Evolutionary conservation across 2,329 filamentous ascomycete species (phyloP).

Genomic region (Stachybotrys chartarum): DNA sequence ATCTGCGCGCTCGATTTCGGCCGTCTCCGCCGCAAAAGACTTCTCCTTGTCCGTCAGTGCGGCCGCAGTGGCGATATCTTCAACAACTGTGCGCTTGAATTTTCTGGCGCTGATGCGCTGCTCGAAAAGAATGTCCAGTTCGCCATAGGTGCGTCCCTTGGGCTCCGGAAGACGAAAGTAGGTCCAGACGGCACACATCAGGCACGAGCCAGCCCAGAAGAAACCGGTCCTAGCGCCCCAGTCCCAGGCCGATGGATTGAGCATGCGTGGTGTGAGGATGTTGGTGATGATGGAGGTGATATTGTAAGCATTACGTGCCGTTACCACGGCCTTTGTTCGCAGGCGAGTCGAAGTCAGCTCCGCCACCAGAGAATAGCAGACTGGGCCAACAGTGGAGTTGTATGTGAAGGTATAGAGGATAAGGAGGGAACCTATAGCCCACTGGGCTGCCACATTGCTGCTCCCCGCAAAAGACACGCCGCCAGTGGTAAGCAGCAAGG

Average conservation of each 20-base stretch:
- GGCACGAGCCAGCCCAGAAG: slow-evolving; percentile 37
- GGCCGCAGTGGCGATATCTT: neutral
- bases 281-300: slow-evolving; percentile 39
- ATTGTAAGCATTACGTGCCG: slow-evolving; percentile 41
- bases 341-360: slow-evolving; percentile 38
- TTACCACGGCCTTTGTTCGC: slow-evolving; percentile 37
- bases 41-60: neutral
- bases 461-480: slow-evolving; percentile 47
- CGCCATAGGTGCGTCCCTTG: slow-evolving; percentile 43
- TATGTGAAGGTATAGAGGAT: slow-evolving; percentile 37
- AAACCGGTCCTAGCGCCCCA: slow-evolving; percentile 41
- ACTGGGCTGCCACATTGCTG: slow-evolving; percentile 37
- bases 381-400: slow-evolving; percentile 34
- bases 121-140: slow-evolving; percentile 50
- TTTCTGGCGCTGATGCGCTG: neutral
- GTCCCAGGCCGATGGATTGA: slow-evolving; percentile 38
- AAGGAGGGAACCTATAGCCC: slow-evolving; percentile 38
- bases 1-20: neutral
- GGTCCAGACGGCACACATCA: slow-evolving; percentile 40
- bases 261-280: slow-evolving; percentile 37
- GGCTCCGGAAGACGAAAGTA: slow-evolving; percentile 49
- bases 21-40: neutral
- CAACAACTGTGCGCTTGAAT: neutral
- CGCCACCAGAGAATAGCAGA: slow-evolving; percentile 78
- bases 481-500: slow-evolving; percentile 34